Conservation (phyloP, 192 early-diverging fungal species). For the Spizellomyces sp. region DNA sequence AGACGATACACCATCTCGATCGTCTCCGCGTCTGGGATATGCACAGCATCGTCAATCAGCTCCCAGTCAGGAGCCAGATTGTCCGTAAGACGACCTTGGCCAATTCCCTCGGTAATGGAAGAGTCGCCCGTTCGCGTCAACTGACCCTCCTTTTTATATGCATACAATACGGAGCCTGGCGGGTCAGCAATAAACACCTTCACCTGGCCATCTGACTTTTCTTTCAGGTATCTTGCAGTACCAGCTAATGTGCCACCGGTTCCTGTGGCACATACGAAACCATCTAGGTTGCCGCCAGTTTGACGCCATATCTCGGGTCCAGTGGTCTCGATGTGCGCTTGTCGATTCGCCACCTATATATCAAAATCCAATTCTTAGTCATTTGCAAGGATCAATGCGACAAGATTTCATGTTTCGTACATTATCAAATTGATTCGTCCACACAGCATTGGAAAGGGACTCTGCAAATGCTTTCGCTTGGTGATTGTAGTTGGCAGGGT, state of each 20-base stretch:
- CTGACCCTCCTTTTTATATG: slow-evolving; percentile 71
- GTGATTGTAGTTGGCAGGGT: slow-evolving; percentile 94
- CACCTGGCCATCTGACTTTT: slow-evolving; percentile 63
- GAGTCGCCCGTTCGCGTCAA: slow-evolving; percentile 68
- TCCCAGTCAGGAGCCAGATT: slow-evolving; percentile 82
- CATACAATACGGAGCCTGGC: slow-evolving; percentile 90
- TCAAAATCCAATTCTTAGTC: not conserved
- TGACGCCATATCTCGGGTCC: slow-evolving; percentile 95
- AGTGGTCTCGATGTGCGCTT: slow-evolving; percentile 92
- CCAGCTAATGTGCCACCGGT: slow-evolving; percentile 93
- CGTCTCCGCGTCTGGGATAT: slow-evolving; percentile 77
- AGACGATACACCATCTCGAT: slow-evolving; percentile 87
- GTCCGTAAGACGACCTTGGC: slow-evolving; percentile 90
- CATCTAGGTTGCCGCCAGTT: slow-evolving; percentile 74
- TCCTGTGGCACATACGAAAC: slow-evolving; percentile 89
- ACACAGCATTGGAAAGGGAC: slow-evolving; percentile 78
- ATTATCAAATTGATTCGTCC: slow-evolving; percentile 98
- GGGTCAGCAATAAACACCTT: slow-evolving; percentile 89
- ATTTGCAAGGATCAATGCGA: not conserved
- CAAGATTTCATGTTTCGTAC: slow-evolving; percentile 11
- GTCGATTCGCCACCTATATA: slow-evolving; percentile 72
- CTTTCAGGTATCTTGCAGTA: slow-evolving; percentile 79
- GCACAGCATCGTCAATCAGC: slow-evolving; percentile 80
- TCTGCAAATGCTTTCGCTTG: slow-evolving; percentile 85
- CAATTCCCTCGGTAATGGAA: slow-evolving; percentile 95